phyloP scores from a whole-genome alignment of 108 stramenopile genomes.

The Conticribra guillardii region DNA sequence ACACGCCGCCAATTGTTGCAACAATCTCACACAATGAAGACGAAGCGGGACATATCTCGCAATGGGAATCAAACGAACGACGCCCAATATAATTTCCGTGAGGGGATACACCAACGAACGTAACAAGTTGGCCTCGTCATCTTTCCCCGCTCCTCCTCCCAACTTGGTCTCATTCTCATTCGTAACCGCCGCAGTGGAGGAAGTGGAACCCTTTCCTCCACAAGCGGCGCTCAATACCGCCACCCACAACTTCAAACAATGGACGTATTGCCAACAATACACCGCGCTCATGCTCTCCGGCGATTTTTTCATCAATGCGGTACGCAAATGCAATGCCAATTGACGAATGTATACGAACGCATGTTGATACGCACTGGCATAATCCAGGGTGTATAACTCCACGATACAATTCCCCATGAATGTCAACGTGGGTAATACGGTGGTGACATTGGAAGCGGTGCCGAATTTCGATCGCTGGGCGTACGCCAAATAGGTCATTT shows the following conservation, averaged over 20 bases:
- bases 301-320: constrained; percentile 93
- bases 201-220: constrained; percentile 31
- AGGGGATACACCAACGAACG: constrained; percentile 88
- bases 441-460: constrained; percentile 67
- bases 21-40: constrained; percentile 88
- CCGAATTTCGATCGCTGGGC: constrained; percentile 91
- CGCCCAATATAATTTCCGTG: constrained; percentile 89
- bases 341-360: constrained; percentile 99
- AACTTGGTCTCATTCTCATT: constrained; percentile 40
- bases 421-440: constrained; percentile 76
- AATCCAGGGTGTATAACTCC: constrained; percentile 93
- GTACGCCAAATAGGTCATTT: constrained; percentile 91
- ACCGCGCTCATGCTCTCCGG: constrained; percentile 80
- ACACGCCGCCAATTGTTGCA: constrained; percentile 93
- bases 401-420: constrained; percentile 96
- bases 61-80: constrained; percentile 75
- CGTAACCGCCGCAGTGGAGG: constrained; percentile 44
- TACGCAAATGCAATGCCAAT: constrained; percentile 92
- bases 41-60: constrained; percentile 86
- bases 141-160: constrained; percentile 45
- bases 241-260: constrained; percentile 94
- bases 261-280: constrained; percentile 96
- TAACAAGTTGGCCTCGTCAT: constrained; percentile 66
- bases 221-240: constrained; percentile 87
- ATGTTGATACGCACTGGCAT: constrained; percentile 95